A percentile compares a stretch with the other conserved stretches of the same genome.
Evolutionary conservation across 441 rosid species (phyloP).

Genomic region (Gossypium trilobum): DNA sequence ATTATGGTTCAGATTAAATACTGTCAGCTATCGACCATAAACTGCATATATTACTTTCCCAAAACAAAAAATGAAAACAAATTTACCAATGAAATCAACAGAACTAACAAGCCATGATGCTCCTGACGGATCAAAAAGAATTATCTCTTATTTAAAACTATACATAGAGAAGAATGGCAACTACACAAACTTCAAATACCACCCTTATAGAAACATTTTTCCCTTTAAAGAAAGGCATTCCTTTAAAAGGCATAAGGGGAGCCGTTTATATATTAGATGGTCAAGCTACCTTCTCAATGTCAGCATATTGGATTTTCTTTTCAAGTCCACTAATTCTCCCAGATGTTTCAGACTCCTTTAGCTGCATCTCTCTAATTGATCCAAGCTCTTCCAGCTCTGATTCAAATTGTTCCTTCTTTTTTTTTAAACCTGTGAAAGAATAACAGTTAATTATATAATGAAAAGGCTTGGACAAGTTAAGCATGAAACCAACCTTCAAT

Average conservation of each 20-base stretch:
- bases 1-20: neutral
- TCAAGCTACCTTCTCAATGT: constrained; percentile 74
- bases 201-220: neutral
- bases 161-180: neutral
- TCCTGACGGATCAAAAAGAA: neutral
- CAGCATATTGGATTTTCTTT: constrained; percentile 93
- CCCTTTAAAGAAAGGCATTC: neutral
- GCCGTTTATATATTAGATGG: neutral
- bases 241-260: neutral
- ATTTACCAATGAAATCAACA: neutral
- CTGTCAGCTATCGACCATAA: neutral
- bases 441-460: constrained; percentile 21
- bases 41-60: neutral
- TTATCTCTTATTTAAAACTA: neutral
- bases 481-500: constrained; percentile 60
- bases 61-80: neutral
- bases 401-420: constrained; percentile 69
- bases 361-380: constrained; percentile 90
- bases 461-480: constrained; percentile 2
- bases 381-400: constrained; percentile 78
- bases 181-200: neutral
- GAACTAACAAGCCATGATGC: neutral
- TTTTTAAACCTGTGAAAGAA: constrained; percentile 52
- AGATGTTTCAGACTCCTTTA: constrained; percentile 84
- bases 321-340: constrained; percentile 96